phyloP scores from a whole-genome alignment of 2,329 filamentous ascomycete species.

The Nemania diffusa region DNA sequence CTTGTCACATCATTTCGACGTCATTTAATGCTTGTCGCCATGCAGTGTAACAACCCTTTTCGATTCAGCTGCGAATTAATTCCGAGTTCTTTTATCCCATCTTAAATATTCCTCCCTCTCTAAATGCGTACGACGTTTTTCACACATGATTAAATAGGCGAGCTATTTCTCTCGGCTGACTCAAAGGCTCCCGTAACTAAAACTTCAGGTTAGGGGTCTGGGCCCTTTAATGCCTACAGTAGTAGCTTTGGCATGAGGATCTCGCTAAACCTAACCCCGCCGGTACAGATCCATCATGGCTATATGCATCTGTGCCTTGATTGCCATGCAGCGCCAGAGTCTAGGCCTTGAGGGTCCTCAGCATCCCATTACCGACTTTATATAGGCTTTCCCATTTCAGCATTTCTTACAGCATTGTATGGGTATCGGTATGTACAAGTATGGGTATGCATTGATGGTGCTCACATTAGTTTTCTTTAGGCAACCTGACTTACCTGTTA shows the following conservation, averaged over 20 bases:
- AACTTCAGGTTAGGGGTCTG: constrained; percentile 1
- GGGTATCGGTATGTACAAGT: constrained; percentile 1
- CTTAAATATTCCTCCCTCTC: constrained; percentile 5
- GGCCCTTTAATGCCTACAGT: background rate
- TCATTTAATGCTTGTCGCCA: constrained; percentile 40
- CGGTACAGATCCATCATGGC: constrained; percentile 25
- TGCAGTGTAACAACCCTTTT: constrained; percentile 39
- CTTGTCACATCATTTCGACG: constrained; percentile 45
- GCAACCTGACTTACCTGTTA: constrained; percentile 2
- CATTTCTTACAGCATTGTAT: constrained; percentile 18
- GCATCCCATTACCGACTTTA: constrained; percentile 25
- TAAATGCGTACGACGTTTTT: background rate
- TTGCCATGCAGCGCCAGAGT: constrained; percentile 32
- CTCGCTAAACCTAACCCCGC: constrained; percentile 16
- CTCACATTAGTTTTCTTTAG: constrained; percentile 1
- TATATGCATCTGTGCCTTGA: constrained; percentile 29
- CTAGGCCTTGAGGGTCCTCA: constrained; percentile 25
- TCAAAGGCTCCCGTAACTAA: background rate
- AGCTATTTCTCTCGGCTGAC: background rate
- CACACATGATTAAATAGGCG: background rate
- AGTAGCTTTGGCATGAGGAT: constrained; percentile 8
- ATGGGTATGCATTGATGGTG: background rate
- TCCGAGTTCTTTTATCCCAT: constrained; percentile 21
- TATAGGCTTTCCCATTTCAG: constrained; percentile 42
- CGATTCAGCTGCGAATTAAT: background rate